Evolutionary conservation across 176 grass and related monocot species (phyloP).

Genomic region (Elaeis guineensis): DNA sequence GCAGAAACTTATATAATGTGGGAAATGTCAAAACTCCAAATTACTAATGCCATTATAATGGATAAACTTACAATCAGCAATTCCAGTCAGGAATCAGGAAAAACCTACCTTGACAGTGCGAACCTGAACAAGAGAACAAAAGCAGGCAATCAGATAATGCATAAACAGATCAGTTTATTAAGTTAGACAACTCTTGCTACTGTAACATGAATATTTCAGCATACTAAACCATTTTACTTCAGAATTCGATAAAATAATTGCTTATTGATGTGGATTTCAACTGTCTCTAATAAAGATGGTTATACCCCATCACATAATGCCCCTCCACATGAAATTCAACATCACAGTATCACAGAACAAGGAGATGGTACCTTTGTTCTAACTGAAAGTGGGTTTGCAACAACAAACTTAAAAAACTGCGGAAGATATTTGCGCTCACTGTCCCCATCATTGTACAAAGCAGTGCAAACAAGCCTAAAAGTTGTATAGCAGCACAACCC

Average conservation of each 20-base stretch:
- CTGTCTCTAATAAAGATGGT: too few relatives aligned
- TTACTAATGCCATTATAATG: neutral
- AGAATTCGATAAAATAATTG: too few relatives aligned
- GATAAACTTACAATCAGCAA: constrained; percentile 35
- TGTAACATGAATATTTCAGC: too few relatives aligned
- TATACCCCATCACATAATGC: too few relatives aligned
- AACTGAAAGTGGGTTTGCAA: constrained; percentile 93
- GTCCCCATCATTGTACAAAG: constrained; percentile 90
- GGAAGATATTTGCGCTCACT: constrained; percentile 97
- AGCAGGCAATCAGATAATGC: neutral
- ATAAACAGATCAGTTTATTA: too few relatives aligned
- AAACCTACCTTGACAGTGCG: constrained; percentile 94
- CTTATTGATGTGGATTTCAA: too few relatives aligned
- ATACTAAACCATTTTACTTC: too few relatives aligned
- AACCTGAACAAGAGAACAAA: constrained; percentile 47
- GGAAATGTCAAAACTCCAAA: too few relatives aligned
- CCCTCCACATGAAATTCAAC: neutral
- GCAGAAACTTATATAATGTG: too few relatives aligned
- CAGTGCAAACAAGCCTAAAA: constrained; percentile 88
- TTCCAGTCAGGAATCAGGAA: constrained; percentile 31
- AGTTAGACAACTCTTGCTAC: too few relatives aligned
- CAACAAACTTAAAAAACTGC: constrained; percentile 95
- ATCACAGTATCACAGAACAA: neutral
- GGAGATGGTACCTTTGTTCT: constrained; percentile 80
- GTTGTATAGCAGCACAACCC: constrained; percentile 21